Evolutionary conservation across 805 yeast species (phyloP).

Genomic region (Pichia nakasei): DNA sequence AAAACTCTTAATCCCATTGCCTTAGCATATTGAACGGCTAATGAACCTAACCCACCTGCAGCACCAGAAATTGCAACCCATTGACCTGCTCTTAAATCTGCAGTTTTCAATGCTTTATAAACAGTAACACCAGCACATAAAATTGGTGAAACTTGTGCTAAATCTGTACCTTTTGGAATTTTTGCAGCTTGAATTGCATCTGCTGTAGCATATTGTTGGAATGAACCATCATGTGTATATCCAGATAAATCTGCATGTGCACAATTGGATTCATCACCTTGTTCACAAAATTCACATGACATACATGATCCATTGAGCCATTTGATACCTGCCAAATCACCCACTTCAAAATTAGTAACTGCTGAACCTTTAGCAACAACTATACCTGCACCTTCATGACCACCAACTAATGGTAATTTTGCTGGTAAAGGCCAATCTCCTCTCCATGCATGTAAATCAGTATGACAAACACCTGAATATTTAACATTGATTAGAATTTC

Average conservation of each 20-base stretch:
- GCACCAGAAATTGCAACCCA: slow-evolving; percentile 48
- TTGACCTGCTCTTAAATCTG: slow-evolving; percentile 37
- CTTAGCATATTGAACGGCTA: slow-evolving; percentile 42
- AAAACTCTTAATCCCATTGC: slow-evolving; percentile 42
- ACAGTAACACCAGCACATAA: slow-evolving; percentile 49
- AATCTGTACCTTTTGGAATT: slow-evolving; percentile 37
- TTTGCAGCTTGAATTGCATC: slow-evolving; percentile 44
- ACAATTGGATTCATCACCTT: slow-evolving; percentile 56
- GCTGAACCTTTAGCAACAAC: slow-evolving; percentile 56
- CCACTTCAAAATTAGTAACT: slow-evolving; percentile 52
- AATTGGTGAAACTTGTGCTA: slow-evolving; percentile 40
- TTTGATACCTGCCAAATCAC: slow-evolving; percentile 60
- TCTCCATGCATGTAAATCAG: slow-evolving; percentile 68
- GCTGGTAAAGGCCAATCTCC: slow-evolving; percentile 61
- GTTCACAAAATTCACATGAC: slow-evolving; percentile 56
- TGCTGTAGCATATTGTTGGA: slow-evolving; percentile 47
- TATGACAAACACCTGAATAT: slow-evolving; percentile 70
- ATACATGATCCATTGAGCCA: slow-evolving; percentile 64
- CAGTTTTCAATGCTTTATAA: slow-evolving; percentile 45
- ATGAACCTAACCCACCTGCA: slow-evolving; percentile 44
- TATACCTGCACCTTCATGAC: slow-evolving; percentile 69
- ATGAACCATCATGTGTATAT: slow-evolving; percentile 61
- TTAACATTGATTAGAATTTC: slow-evolving; percentile 59
- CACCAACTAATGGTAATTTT: slow-evolving; percentile 58
- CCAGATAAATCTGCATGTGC: slow-evolving; percentile 62